These are phyloP conservation scores for Rhizopus sp. DNA, from an alignment of 371 early-diverging fungal species.

Conservation along the genomic window DNA sequence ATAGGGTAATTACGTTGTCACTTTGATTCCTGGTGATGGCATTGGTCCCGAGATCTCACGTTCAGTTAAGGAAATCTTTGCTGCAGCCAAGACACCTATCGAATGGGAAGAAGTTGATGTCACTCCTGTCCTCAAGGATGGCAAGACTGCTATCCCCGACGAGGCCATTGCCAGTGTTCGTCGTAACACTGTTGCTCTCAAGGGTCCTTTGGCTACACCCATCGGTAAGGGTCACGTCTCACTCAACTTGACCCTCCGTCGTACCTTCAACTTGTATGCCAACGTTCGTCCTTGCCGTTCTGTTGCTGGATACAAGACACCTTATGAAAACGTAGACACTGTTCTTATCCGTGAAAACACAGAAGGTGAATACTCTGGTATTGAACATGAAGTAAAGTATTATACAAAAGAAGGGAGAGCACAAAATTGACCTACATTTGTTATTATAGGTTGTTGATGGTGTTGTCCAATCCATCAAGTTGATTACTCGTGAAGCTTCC, in stretches of 20 bases:
- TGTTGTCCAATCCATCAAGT: conserved; percentile 98
- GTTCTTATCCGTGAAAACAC: conserved; percentile 99
- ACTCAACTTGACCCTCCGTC: conserved; percentile 95
- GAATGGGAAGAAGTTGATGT: conserved; percentile 97
- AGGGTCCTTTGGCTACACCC: conserved; percentile 97
- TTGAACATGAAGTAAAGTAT: conserved; percentile 83
- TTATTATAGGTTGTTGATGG: conserved; percentile 82
- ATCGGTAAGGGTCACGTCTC: conserved; percentile 99
- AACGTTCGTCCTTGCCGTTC: conserved; percentile 97
- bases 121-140: conserved; percentile 90
- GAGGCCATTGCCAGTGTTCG: conserved; percentile 89
- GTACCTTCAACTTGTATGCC: conserved; percentile 97
- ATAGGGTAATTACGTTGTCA: conserved; percentile 85
- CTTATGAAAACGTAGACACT: conserved; percentile 95
- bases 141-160: conserved; percentile 92
- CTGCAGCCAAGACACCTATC: conserved; percentile 93
- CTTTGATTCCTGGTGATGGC: conserved; percentile 98
- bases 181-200: conserved; percentile 95
- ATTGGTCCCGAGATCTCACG: conserved; percentile 98
- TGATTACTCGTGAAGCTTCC: conserved; percentile 95
- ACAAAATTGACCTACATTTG: background rate
- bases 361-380: conserved; percentile 98
- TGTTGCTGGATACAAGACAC: conserved; percentile 94
- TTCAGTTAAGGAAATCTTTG: conserved; percentile 91
- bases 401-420: background rate